These are phyloP conservation scores for Nicotiana knightiana DNA, from an alignment of 257 asterid species.

Conservation along the genomic window DNA sequence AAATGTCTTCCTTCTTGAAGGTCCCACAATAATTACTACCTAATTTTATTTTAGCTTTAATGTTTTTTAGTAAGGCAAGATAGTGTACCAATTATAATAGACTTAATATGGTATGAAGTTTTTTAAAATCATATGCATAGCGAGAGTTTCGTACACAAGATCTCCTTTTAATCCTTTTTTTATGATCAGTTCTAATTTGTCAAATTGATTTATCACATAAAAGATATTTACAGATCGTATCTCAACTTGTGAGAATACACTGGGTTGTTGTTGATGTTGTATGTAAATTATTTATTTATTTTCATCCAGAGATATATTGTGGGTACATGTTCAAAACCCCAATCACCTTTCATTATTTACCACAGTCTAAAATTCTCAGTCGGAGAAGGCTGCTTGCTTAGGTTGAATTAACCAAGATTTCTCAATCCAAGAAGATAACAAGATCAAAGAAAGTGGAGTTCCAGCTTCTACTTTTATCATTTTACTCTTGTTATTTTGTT, in stretches of 20 bases:
- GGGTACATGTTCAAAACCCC: background rate
- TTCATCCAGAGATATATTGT: background rate
- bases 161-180: too few relatives aligned
- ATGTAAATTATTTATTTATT: too few relatives aligned
- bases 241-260: background rate
- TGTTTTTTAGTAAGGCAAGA: too few relatives aligned
- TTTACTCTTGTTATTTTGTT: constrained; percentile 2
- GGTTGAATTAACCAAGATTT: background rate
- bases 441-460: background rate
- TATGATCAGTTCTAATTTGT: background rate
- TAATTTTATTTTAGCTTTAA: too few relatives aligned
- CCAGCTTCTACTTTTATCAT: constrained; percentile 8
- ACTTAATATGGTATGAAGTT: background rate
- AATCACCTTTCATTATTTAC: background rate
- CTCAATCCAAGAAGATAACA: constrained; percentile 1
- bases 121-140: too few relatives aligned
- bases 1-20: background rate
- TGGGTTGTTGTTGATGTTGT: too few relatives aligned
- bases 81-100: background rate
- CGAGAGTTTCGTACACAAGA: too few relatives aligned
- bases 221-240: background rate
- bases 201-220: background rate
- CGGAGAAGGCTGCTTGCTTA: constrained; percentile 18
- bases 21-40: background rate
- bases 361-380: background rate